A percentile compares a stretch with the other conserved stretches of the same genome.
Conservation (phyloP, 2,329 filamentous ascomycete genomes). For the Cladosporium sp. region DNA sequence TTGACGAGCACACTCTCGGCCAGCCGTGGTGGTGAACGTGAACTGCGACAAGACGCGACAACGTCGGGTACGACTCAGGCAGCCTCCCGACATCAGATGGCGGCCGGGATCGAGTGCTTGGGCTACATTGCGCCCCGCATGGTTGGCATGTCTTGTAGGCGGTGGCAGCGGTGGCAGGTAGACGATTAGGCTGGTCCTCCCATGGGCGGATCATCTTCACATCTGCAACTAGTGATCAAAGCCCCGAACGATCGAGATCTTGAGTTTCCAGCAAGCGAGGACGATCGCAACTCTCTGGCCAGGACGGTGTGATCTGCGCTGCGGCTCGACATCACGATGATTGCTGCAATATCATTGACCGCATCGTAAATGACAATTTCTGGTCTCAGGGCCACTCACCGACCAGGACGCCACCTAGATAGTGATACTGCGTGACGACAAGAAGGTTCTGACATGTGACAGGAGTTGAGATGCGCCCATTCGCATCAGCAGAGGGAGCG, state of each 20-base stretch:
- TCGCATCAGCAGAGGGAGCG: constrained; percentile 1
- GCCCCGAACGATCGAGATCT: constrained; percentile 10
- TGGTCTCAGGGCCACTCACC: neutral
- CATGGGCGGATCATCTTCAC: constrained; percentile 7
- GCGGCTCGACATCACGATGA: neutral
- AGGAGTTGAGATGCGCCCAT: constrained; percentile 15
- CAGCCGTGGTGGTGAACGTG: neutral
- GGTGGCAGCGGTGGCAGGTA: constrained; percentile 2
- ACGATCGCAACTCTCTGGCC: neutral
- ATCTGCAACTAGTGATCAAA: constrained; percentile 13
- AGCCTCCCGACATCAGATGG: neutral
- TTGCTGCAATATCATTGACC: neutral
- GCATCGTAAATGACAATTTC: neutral
- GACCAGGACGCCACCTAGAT: neutral
- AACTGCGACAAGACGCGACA: neutral
- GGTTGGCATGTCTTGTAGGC: constrained; percentile 1
- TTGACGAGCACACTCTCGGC: neutral
- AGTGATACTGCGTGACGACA: neutral
- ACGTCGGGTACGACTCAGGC: neutral
- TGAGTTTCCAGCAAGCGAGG: constrained; percentile 5
- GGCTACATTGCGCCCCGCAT: neutral
- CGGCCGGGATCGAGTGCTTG: neutral
- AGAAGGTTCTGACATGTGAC: constrained; percentile 16
- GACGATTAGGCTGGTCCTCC: neutral
- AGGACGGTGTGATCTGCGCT: constrained; percentile 1